Base-by-base conservation (phyloP, 805 yeast genomes). In the Saturnispora bothae region DNA sequence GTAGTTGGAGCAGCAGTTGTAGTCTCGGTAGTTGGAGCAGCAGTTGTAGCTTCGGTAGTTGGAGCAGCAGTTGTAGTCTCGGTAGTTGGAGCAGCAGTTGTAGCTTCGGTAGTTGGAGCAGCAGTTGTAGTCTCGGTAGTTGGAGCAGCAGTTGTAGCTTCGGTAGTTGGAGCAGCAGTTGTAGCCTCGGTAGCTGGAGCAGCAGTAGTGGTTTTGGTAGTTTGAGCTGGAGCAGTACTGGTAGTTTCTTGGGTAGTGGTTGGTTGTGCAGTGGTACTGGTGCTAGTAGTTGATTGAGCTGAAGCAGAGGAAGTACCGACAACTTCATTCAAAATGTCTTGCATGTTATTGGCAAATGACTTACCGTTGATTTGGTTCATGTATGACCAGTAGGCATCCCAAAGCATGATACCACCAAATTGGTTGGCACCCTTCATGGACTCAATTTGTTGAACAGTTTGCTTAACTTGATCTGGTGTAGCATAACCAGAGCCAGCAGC, bases 341-440 rank as follows among this genome's bases (percentile, higher is more conserved):
- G 38, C 28, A 42, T 25, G 5, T 41, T 41, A 17, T 42, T 37
- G 20, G 46, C 43, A 29, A 35, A 44, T 5, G 48, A 33, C n/a
- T 31, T 20, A 27, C 42, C 48, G 28, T 45, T 38, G 9, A 42
- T 31, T 17, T 14, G 23, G 8, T 45, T 41, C 20, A 48, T 25
- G 26, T 43, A 43, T 4, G 51, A 36, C 38, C 50, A 35, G 14
- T 49, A 65, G 13, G 85, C 83, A 48, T 85, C 95, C 96, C 97
- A 88, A 43, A 86, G 62, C 69, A 80, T 74, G 51, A 88, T 72
- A 25, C 86, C 82, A 17, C 80, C 80, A 48, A 86, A 71, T 43
- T 73, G 66, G 38, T 66, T 33, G 39, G 47, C 50, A 18, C 49
- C 35, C 18, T 56, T 45, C 10, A 43, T 43, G 9, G 40, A 33